These are phyloP conservation scores for Populus deltoides DNA, from an alignment of 345 rosid species.

Conservation along the genomic window DNA sequence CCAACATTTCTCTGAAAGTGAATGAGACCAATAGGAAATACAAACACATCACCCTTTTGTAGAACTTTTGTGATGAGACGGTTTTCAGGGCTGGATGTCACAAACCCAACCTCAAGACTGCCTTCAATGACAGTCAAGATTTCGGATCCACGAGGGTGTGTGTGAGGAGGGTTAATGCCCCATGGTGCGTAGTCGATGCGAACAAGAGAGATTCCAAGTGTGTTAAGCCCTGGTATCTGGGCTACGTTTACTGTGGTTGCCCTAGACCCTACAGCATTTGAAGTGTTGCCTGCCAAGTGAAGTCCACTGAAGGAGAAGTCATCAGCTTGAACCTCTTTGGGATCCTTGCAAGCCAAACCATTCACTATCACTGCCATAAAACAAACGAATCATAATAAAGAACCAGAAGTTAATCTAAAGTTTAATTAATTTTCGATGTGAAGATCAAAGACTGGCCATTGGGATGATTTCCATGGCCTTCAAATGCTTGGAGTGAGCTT, in stretches of 20 bases:
- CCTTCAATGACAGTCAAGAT: slow-evolving; percentile 10
- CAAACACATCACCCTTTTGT: slow-evolving; percentile 12
- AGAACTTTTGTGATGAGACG: slow-evolving; percentile 14
- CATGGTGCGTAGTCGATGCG: neutral
- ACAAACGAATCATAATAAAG: too few relatives aligned
- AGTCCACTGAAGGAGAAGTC: neutral
- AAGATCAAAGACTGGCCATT: neutral
- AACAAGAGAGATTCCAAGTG: too few relatives aligned
- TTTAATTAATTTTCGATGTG: neutral
- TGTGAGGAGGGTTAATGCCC: slow-evolving; percentile 5
- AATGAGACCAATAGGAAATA: slow-evolving; percentile 12
- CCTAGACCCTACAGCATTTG: neutral
- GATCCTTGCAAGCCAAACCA: too few relatives aligned
- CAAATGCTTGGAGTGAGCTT: too few relatives aligned
- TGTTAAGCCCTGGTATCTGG: neutral
- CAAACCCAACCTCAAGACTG: slow-evolving; percentile 12
- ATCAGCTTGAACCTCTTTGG: too few relatives aligned
- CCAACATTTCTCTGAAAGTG: slow-evolving; percentile 22
- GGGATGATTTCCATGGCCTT: neutral
- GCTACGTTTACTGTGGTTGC: neutral
- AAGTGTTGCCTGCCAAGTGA: neutral
- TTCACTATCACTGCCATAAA: too few relatives aligned
- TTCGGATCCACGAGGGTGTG: slow-evolving; percentile 20
- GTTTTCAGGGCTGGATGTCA: slow-evolving; percentile 7
- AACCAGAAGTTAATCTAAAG: neutral